Evolutionary conservation across 371 early-diverging fungal genomes (phyloP).

Genomic region (Dentiscutata heterogama): DNA sequence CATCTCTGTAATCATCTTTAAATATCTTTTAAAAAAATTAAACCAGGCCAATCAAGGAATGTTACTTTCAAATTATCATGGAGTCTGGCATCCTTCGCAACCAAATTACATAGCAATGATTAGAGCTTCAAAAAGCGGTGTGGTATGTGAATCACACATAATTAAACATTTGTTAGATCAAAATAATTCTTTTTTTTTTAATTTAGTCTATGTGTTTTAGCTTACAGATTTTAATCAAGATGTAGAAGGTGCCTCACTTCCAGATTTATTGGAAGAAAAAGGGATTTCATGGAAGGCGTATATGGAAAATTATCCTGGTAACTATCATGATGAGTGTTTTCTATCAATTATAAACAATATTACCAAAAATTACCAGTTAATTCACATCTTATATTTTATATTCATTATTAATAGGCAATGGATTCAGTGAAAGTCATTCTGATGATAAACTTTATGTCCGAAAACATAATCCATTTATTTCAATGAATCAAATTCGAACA

Average conservation of each 20-base stretch:
- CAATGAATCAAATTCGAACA: constrained; percentile 60
- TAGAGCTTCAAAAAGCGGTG: constrained; percentile 15
- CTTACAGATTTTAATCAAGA: constrained; percentile 26
- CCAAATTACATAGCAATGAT: constrained; percentile 43
- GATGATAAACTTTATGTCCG: constrained; percentile 47
- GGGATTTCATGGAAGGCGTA: constrained; percentile 74
- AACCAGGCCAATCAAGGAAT: constrained; percentile 25
- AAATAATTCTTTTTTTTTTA: background rate
- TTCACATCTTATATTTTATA: background rate
- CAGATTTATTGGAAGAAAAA: constrained; percentile 72
- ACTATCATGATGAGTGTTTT: constrained; percentile 45
- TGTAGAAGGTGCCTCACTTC: constrained; percentile 50
- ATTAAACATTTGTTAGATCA: background rate
- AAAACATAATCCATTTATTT: constrained; percentile 73
- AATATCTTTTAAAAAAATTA: background rate
- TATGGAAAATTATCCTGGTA: constrained; percentile 69
- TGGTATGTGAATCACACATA: background rate
- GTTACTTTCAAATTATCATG: constrained; percentile 22
- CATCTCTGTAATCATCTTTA: background rate
- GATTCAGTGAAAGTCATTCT: background rate
- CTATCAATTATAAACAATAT: constrained; percentile 45
- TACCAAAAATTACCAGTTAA: no score
- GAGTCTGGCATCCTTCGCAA: constrained; percentile 42
- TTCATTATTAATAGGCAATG: background rate
- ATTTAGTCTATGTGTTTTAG: background rate